phyloP scores from a whole-genome alignment of 495 filamentous ascomycete genomes.

The Bombardia bombarda region DNA sequence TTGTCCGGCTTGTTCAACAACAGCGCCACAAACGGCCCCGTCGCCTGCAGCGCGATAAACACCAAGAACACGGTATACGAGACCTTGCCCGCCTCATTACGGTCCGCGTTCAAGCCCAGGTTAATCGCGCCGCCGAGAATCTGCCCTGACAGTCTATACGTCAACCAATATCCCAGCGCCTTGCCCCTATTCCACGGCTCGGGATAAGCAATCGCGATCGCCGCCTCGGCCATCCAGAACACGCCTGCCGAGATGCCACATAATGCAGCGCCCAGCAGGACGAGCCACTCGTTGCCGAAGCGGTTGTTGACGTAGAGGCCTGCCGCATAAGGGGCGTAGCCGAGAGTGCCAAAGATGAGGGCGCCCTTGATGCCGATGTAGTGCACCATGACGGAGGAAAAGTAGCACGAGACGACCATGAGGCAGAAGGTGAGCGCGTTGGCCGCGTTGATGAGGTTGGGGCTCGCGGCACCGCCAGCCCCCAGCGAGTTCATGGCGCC shows the following conservation, averaged over 20 bases:
- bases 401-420: conserved; percentile 55
- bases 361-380: conserved; percentile 58
- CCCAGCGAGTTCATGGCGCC: conserved; percentile 63
- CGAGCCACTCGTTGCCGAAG: conserved; percentile 54
- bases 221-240: conserved; percentile 61
- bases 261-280: conserved; percentile 53
- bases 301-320: conserved; percentile 62
- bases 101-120: conserved; percentile 49
- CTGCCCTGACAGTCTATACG: conserved; percentile 52
- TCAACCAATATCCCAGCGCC: conserved; percentile 55
- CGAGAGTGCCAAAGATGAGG: conserved; percentile 56
- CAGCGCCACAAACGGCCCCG: conserved; percentile 47
- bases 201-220: conserved; percentile 57
- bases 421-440: conserved; percentile 60
- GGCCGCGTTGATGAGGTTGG: conserved; percentile 60
- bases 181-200: conserved; percentile 54
- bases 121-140: conserved; percentile 59
- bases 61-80: conserved; percentile 52
- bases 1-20: conserved; percentile 43
- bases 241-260: conserved; percentile 59
- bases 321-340: conserved; percentile 57
- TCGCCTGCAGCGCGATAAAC: conserved; percentile 54
- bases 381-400: conserved; percentile 45
- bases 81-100: conserved; percentile 47
- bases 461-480: conserved; percentile 54